Percentiles rank a stretch among this genome's conserved stretches.
Evolutionary conservation across 352 stramenopile species (phyloP).

Genomic region (Phytopythium chamaehyphon): DNA sequence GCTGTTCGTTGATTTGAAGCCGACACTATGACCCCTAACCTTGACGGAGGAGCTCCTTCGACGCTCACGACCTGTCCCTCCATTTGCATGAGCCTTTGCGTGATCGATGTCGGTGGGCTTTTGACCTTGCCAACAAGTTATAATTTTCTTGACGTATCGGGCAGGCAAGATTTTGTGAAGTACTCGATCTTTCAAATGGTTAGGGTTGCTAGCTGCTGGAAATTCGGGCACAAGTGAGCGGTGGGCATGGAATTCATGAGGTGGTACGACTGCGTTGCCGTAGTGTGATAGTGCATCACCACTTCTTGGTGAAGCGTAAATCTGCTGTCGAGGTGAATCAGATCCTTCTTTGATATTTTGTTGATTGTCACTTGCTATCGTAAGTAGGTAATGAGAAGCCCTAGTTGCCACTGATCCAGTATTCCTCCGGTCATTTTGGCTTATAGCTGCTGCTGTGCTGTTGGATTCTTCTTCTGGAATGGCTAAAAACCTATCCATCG

Average conservation of each 20-base stretch:
- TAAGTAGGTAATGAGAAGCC: no score
- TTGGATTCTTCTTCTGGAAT: slow-evolving; percentile 5
- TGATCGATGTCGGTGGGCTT: background rate
- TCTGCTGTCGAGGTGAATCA: no score
- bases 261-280: no score
- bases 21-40: background rate
- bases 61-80: no score
- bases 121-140: background rate
- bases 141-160: slow-evolving; percentile 1
- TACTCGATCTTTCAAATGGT: slow-evolving; percentile 1
- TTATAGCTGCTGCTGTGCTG: background rate
- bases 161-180: slow-evolving; percentile 3
- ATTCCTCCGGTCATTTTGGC: background rate
- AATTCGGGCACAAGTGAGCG: no score
- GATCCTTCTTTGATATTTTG: no score
- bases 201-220: background rate
- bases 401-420: background rate
- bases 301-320: no score
- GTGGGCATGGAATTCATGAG: no score
- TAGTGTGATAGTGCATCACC: no score
- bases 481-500: slow-evolving; percentile 3
- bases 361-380: no score
- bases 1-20: slow-evolving; percentile 1
- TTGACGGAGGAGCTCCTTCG: background rate
- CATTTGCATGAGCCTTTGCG: background rate